Evolutionary conservation across 768 basidiomycete genomes (phyloP).

Genomic region (Kwoniella sp.): DNA sequence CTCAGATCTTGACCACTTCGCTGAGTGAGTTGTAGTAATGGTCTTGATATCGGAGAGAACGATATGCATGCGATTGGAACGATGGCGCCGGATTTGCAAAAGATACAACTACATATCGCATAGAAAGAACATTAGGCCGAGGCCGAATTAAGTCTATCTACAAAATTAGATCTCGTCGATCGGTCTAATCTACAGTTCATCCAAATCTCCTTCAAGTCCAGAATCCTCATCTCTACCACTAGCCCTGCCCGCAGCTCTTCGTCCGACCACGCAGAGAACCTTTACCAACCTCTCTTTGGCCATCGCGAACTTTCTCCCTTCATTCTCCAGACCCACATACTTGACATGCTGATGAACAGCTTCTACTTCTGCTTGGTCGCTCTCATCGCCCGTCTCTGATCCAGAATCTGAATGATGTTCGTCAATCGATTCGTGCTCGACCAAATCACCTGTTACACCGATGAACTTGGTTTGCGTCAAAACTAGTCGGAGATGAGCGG

Average conservation of each 20-base stretch:
- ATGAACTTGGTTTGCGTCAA: constrained; percentile 49
- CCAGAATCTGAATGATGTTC: constrained; percentile 2
- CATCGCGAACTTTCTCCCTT: constrained; percentile 24
- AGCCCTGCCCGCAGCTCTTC: constrained; percentile 36
- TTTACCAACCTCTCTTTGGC: constrained; percentile 43
- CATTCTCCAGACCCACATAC: constrained; percentile 21
- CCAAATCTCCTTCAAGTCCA: constrained; percentile 41
- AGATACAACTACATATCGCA: no score
- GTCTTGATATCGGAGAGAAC: no score
- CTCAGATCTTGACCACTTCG: no score
- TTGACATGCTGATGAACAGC: background rate
- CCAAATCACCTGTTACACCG: constrained; percentile 20
- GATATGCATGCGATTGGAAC: no score
- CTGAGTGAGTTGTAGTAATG: no score
- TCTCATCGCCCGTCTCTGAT: constrained; percentile 5
- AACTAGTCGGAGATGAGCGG: constrained; percentile 35
- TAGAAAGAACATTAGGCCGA: no score
- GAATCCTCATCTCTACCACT: constrained; percentile 40
- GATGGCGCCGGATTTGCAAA: no score
- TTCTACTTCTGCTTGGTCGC: constrained; percentile 8
- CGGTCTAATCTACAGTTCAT: constrained; percentile 30
- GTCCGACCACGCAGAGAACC: constrained; percentile 37
- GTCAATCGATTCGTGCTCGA: constrained; percentile 1
- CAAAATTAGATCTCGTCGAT: background rate
- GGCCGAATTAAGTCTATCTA: no score